Percentiles rank a stretch among this genome's conserved stretches.
Conservation (phyloP, 495 filamentous ascomycete genomes). For the Immersiella caudata region DNA sequence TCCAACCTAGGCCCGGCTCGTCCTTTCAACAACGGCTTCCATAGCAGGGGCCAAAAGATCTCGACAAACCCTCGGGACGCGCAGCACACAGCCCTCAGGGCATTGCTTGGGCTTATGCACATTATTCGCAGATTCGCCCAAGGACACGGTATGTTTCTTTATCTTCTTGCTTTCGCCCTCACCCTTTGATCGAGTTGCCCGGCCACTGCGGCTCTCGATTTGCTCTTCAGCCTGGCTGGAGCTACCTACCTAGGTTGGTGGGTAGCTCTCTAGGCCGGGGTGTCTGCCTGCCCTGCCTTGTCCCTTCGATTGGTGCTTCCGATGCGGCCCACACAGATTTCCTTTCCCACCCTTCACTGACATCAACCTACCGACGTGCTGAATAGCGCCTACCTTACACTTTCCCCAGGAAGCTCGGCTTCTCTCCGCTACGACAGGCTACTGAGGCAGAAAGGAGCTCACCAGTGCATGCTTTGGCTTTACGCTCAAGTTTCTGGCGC, state of each 20-base stretch:
- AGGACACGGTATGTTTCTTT: neutral
- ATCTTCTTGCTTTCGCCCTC: neutral
- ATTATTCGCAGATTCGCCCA: neutral
- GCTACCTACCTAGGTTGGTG: neutral
- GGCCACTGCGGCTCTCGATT: neutral
- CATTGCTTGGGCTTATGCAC: neutral
- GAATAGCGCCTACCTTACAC: neutral
- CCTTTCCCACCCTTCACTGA: neutral
- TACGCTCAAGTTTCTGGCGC: no score
- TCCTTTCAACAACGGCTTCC: neutral
- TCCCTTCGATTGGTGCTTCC: neutral
- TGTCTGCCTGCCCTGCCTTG: neutral
- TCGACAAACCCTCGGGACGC: neutral
- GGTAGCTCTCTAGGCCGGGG: neutral
- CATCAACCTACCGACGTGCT: neutral
- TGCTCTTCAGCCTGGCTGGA: neutral
- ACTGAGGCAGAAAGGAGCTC: neutral
- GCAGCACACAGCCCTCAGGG: neutral
- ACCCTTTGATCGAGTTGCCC: neutral
- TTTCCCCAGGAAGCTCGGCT: neutral
- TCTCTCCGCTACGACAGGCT: neutral
- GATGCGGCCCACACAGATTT: neutral
- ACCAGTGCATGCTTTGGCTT: neutral
- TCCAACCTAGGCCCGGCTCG: neutral
- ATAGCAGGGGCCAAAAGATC: neutral